Evolutionary conservation across 164 flowering plant genomes (phyloP), one percentile per base, ranked within the genome.

Genomic region (Pachysandra terminalis): DNA sequence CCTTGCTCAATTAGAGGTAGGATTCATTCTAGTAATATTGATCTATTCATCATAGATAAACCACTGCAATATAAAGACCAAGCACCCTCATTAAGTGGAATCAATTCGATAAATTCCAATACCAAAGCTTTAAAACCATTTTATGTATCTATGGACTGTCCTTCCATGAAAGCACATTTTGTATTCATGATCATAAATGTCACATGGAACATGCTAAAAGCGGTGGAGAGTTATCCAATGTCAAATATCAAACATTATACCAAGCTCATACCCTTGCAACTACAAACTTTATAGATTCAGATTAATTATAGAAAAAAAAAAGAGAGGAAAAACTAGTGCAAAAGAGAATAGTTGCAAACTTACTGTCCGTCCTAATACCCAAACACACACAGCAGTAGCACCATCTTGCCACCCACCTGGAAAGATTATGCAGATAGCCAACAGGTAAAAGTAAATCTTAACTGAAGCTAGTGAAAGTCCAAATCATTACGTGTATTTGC

Each of bases 391-490:
- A 76, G 98, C 98, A 19, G 96, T 90, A 57, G 96, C 90, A 61
- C 98, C 96, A 82, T 93, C 95, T 70, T 84, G 91, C 98, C 98
- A 89, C 10, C 88, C 94, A 59, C 93, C 98, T 90, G 75, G 71
- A 63, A 77, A 75, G 63, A 60, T 72, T 48, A 64, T 25, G 64
- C 62, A 37, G 37, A 68, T 59, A 58, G 63, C 12, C 19, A 32
- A 75, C 12, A 23, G 0, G 22, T 19, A 27, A 37, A 3, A 59
- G 21, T 15, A 63, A 14, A 28, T 48, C 5, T 32, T 17, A 64
- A 72, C 1, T 32, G 58, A 70, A 66, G 19, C 22, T 32, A 1
- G 19, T 26, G 53, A 40, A 67, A 48, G 51, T 17, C 14, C n/a
- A 10, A 10, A 45, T 12, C 1, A 45, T 10, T 15, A 45, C 51